Evolutionary conservation across 768 basidiomycete species (phyloP).

Genomic region (Rhodotorula toruloides): DNA sequence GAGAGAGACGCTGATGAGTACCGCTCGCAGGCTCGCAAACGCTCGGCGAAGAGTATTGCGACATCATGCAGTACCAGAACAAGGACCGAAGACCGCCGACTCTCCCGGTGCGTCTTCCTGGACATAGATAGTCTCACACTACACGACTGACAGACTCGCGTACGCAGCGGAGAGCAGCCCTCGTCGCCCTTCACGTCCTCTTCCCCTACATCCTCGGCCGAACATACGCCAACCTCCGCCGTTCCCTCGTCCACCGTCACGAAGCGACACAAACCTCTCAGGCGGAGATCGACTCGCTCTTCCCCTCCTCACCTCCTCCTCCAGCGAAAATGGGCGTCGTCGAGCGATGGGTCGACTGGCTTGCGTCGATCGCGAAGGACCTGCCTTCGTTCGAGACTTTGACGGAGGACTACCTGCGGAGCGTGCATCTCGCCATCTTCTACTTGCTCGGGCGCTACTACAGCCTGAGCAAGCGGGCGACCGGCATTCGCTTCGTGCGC

Average conservation of each 20-base stretch:
- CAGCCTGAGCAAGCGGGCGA: constrained; percentile 38
- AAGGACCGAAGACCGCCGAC: constrained; percentile 31
- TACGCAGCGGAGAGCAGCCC: constrained; percentile 30
- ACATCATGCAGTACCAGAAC: constrained; percentile 40
- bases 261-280: background rate
- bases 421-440: constrained; percentile 43
- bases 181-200: constrained; percentile 39
- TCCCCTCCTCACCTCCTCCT: constrained; percentile 18
- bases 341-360: constrained; percentile 2
- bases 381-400: constrained; percentile 39
- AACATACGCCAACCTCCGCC: constrained; percentile 20
- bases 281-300: constrained; percentile 26
- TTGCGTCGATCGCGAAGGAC: constrained; percentile 20
- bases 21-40: constrained; percentile 40
- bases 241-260: constrained; percentile 16
- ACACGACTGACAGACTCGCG: background rate
- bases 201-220: constrained; percentile 39
- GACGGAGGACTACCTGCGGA: constrained; percentile 39
- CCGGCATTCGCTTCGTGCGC: constrained; percentile 37
- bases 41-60: constrained; percentile 44
- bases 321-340: background rate
- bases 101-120: constrained; percentile 5
- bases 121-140: rapidly evolving
- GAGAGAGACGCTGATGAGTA: background rate
- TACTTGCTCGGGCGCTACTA: constrained; percentile 43